Percentiles rank a stretch among this genome's conserved stretches.
phyloP scores from a whole-genome alignment of 139 green algal genomes.

The Chlamydomonas asymmetrica region DNA sequence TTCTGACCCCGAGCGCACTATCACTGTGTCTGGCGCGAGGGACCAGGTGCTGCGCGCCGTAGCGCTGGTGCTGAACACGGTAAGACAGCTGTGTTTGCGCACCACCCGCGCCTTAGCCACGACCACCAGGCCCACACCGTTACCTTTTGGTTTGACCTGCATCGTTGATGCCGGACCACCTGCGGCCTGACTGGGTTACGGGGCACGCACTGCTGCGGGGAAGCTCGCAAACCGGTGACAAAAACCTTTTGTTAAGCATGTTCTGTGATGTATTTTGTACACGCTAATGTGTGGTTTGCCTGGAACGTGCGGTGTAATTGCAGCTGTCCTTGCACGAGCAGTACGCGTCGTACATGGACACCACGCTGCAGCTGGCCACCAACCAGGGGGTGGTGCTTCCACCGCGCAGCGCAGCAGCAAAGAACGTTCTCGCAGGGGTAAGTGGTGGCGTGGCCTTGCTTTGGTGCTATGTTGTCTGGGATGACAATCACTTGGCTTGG shows the following conservation, averaged over 20 bases:
- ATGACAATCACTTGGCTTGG: not conserved
- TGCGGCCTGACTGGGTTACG: too few species aligned
- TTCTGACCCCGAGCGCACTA: slow-evolving; percentile 61
- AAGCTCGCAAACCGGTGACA: too few species aligned
- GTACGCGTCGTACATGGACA: slow-evolving; percentile 62
- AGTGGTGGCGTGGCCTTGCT: not conserved
- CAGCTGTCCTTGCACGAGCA: slow-evolving; percentile 58
- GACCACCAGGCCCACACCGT: too few species aligned
- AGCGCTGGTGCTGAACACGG: slow-evolving; percentile 65
- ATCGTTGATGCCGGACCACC: too few species aligned
- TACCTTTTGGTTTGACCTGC: too few species aligned
- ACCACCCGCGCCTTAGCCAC: too few species aligned
- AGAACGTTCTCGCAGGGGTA: slow-evolving; percentile 35
- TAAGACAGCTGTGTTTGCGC: too few species aligned
- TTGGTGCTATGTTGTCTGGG: not conserved
- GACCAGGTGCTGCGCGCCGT: slow-evolving; percentile 61
- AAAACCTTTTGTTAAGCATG: too few species aligned
- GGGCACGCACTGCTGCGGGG: too few species aligned
- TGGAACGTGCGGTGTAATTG: too few species aligned
- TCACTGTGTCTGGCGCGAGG: slow-evolving; percentile 48
- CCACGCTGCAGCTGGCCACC: slow-evolving; percentile 63
- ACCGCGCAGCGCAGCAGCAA: slow-evolving; percentile 29
- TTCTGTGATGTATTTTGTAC: too few species aligned
- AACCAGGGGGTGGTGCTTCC: slow-evolving; percentile 56
- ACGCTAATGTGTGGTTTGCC: too few species aligned